Evolutionary conservation across 75 land plant genomes (phyloP).

Genomic region (Pseudotsuga menziesii): DNA sequence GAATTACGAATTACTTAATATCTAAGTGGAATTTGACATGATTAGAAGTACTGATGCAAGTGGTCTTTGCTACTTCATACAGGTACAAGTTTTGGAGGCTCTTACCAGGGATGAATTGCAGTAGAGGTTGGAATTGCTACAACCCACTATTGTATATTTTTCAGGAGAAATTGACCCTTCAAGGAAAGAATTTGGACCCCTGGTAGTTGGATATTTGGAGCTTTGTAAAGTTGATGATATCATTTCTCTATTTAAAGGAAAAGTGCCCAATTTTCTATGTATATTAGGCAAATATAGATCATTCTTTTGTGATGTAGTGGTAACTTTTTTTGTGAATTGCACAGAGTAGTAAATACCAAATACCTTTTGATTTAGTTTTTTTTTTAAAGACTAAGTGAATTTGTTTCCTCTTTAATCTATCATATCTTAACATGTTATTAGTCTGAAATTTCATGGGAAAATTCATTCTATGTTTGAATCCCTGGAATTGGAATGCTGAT

Average conservation of each 20-base stretch:
- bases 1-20: not conserved
- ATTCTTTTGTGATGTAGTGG: not conserved
- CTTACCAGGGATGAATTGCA: conserved; percentile 7
- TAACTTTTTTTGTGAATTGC: not conserved
- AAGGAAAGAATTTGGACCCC: conserved; percentile 7
- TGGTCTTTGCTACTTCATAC: not conserved
- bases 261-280: conserved; percentile 8
- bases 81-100: conserved; percentile 14
- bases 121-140: conserved; percentile 8
- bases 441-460: not conserved
- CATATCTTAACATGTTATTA: not conserved
- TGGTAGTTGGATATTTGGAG: conserved; percentile 1
- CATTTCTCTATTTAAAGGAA: not conserved
- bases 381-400: too few relatives aligned
- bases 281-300: not conserved
- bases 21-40: not conserved
- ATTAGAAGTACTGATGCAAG: conserved; percentile 2
- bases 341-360: not conserved
- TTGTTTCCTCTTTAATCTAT: not conserved
- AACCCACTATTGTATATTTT: conserved; percentile 5
- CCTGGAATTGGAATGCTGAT: too few relatives aligned
- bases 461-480: not conserved
- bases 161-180: not conserved
- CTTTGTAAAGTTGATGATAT: conserved; percentile 11
- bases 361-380: too few relatives aligned